Percentiles rank a stretch among this genome's conserved stretches.
Conservation (phyloP, 176 grass and related monocot genomes). For the Oryza meridionalis region DNA sequence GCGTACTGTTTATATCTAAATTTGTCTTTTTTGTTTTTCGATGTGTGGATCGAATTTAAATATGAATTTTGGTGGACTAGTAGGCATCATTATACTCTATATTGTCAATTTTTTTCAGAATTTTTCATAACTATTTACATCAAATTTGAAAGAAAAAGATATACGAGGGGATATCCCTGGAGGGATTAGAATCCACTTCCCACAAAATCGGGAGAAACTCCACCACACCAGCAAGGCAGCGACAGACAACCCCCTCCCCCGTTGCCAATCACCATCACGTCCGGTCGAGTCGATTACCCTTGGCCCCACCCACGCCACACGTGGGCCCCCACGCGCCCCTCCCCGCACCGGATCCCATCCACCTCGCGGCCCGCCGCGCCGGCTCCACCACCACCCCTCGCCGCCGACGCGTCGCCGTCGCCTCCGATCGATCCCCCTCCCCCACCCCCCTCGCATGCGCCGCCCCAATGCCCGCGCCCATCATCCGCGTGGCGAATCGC, state of each 20-base stretch:
- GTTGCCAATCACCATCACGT: conserved; percentile 16
- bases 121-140: no score
- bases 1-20: no score
- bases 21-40: no score
- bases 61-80: no score
- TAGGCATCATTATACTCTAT: no score
- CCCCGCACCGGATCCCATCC: conserved; percentile 45
- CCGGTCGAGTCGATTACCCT: neutral
- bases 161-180: no score
- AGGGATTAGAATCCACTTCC: no score
- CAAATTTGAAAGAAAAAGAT: no score
- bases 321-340: neutral
- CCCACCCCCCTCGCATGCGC: conserved; percentile 45
- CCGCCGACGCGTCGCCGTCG: conserved; percentile 44
- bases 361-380: conserved; percentile 45
- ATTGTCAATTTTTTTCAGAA: no score
- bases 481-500: conserved; percentile 3
- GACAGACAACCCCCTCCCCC: neutral
- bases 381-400: conserved; percentile 7
- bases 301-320: conserved; percentile 15
- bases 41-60: no score
- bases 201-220: neutral
- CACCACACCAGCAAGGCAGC: neutral
- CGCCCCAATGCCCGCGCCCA: conserved; percentile 50
- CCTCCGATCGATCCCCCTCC: neutral